Conservation (phyloP, 805 yeast genomes). For the Teunomyces gatunensis region DNA sequence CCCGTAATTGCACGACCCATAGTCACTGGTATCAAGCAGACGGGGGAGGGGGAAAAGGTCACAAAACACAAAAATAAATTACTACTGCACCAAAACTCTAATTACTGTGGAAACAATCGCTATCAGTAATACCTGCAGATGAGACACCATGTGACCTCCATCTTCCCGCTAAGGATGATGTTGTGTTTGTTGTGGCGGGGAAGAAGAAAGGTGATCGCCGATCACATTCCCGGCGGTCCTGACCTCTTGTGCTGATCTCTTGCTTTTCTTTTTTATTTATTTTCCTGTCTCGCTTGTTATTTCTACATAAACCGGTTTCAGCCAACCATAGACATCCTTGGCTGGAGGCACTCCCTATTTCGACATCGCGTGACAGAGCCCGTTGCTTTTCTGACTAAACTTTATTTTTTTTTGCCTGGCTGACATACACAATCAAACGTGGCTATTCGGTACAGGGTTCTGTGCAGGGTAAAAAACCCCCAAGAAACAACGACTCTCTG, state of each 20-base stretch:
- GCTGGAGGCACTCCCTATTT: background rate
- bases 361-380: background rate
- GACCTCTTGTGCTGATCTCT: background rate
- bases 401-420: background rate
- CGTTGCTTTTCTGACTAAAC: background rate
- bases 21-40: background rate
- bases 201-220: too few species aligned
- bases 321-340: too few species aligned
- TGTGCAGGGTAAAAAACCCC: background rate
- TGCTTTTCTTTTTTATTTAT: background rate
- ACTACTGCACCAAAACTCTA: background rate
- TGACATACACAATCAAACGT: background rate
- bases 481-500: background rate
- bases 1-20: constrained; percentile 2
- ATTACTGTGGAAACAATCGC: constrained; percentile 2
- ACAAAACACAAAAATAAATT: background rate
- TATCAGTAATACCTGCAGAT: background rate
- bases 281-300: too few species aligned
- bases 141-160: background rate
- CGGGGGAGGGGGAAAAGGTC: background rate
- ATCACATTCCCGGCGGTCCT: background rate
- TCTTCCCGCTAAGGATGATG: background rate
- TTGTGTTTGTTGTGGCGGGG: background rate
- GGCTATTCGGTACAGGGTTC: background rate
- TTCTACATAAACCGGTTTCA: too few species aligned